Evolutionary conservation across 176 grass and related monocot species (phyloP).

Genomic region (Oryza glaberrima): DNA sequence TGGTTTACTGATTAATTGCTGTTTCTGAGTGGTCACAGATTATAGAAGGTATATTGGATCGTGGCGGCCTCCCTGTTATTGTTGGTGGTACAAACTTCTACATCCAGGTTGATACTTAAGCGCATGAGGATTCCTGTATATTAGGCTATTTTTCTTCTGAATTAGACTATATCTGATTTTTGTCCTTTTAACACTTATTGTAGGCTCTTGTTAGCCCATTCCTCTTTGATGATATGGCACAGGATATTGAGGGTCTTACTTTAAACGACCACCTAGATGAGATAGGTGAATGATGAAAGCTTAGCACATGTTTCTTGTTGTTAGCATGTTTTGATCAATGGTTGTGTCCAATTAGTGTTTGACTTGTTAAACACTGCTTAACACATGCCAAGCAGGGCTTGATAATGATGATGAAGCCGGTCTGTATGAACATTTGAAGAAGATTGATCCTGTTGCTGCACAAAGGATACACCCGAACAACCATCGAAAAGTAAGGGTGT

Average conservation of each 20-base stretch:
- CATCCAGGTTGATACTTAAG: slow-evolving; percentile 67
- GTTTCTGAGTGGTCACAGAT: slow-evolving; percentile 49
- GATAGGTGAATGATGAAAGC: slow-evolving; percentile 34
- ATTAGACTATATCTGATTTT: background rate
- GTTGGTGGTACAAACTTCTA: slow-evolving; percentile 97
- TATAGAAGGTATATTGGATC: slow-evolving; percentile 72
- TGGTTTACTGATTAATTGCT: too few species aligned
- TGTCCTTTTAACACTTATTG: background rate
- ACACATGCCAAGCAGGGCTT: slow-evolving; percentile 43
- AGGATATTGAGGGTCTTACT: slow-evolving; percentile 44
- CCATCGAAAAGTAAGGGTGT: slow-evolving; percentile 68
- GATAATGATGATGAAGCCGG: slow-evolving; percentile 40
- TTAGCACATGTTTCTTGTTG: slow-evolving; percentile 12
- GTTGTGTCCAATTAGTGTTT: background rate
- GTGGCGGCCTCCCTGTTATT: slow-evolving; percentile 77
- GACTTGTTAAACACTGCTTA: background rate
- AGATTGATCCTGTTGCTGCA: slow-evolving; percentile 72
- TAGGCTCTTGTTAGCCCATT: slow-evolving; percentile 85
- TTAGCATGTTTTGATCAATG: background rate
- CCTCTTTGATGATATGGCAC: slow-evolving; percentile 76
- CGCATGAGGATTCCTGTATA: background rate
- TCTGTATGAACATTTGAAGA: slow-evolving; percentile 62
- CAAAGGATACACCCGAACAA: slow-evolving; percentile 91
- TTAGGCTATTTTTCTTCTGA: background rate
- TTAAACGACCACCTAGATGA: slow-evolving; percentile 31